These are phyloP conservation scores for Adenanthera pavonina DNA, from an alignment of 306 rosid genomes.

Conservation along the genomic window DNA sequence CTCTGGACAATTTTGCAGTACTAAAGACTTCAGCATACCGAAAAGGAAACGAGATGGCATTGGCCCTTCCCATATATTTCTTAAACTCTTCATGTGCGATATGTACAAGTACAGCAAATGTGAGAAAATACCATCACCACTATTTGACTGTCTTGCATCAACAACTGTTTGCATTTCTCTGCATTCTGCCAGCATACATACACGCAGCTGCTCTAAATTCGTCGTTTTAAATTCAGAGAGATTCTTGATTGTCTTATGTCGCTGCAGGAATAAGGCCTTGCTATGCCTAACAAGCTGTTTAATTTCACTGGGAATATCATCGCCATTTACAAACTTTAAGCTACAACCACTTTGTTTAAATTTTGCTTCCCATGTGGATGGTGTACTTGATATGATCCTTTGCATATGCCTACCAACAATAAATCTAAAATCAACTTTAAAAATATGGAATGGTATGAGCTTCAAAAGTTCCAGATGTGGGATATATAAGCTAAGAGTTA, in stretches of 20 bases:
- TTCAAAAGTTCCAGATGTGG: neutral
- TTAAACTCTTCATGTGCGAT: neutral
- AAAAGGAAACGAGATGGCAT: neutral
- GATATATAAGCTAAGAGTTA: neutral
- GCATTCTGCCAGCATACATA: neutral
- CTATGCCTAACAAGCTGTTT: neutral
- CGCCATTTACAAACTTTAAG: neutral
- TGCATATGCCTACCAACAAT: neutral
- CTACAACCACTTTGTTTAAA: neutral
- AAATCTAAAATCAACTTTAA: neutral
- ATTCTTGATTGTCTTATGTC: neutral
- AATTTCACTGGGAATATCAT: neutral
- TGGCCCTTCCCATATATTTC: neutral
- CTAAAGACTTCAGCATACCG: neutral
- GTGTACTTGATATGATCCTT: neutral
- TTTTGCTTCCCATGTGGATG: neutral
- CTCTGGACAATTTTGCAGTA: neutral
- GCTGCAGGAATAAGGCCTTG: constrained; percentile 27
- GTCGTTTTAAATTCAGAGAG: neutral
- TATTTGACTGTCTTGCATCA: neutral
- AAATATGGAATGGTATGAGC: neutral
- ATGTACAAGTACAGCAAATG: neutral
- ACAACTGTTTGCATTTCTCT: neutral
- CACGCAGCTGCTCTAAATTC: neutral
- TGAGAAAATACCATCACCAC: neutral